These are phyloP conservation scores for Eucalyptus coolabah DNA, from an alignment of 345 rosid genomes.

Conservation along the genomic window DNA sequence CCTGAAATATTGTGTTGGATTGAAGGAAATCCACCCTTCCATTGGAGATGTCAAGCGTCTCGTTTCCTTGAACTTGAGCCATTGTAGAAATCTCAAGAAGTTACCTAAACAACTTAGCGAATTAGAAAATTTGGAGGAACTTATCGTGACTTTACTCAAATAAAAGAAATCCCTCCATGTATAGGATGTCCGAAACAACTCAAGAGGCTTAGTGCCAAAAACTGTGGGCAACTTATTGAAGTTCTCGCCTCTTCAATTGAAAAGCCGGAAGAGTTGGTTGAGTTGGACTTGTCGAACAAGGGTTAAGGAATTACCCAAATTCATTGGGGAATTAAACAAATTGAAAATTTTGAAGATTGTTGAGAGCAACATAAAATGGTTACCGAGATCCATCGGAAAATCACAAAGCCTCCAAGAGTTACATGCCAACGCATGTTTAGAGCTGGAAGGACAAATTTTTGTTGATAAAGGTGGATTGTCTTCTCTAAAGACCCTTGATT, in stretches of 20 bases:
- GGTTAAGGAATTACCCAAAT: neutral
- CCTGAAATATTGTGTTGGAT: rapidly evolving
- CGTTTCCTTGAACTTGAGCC: no score
- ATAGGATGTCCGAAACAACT: neutral
- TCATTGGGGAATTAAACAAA: neutral
- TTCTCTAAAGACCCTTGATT: neutral
- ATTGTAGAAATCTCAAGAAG: rapidly evolving
- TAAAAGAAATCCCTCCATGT: neutral
- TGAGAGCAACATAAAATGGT: rapidly evolving
- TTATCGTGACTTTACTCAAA: rapidly evolving
- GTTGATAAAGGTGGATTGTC: neutral
- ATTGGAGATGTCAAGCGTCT: no score
- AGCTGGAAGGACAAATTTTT: rapidly evolving
- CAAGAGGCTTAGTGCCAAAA: rapidly evolving
- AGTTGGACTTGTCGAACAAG: rapidly evolving
- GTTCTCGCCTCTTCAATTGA: no score
- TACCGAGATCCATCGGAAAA: neutral
- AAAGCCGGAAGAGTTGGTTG: no score
- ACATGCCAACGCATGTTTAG: rapidly evolving
- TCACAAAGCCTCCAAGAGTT: neutral
- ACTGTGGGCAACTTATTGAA: rapidly evolving
- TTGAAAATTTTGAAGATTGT: rapidly evolving
- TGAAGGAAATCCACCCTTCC: no score
- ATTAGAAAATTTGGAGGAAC: neutral
- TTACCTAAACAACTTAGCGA: no score